phyloP scores from a whole-genome alignment of 1,284 basidiomycete genomes.

The Puccinia coronata region DNA sequence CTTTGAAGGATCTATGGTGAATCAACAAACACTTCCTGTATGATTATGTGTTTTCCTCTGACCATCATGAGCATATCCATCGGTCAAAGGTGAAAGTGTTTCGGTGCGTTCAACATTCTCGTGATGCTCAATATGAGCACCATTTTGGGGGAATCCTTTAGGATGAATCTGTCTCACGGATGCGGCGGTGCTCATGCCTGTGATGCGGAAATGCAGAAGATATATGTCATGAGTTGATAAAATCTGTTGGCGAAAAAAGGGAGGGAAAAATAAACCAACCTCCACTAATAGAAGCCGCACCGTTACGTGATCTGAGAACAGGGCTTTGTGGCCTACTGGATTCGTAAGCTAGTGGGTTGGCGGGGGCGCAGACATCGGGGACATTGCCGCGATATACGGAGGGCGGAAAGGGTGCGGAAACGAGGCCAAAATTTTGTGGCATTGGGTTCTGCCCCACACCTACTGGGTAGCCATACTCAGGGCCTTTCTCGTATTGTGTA shows the following conservation, averaged over 20 bases:
- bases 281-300: conserved; percentile 1
- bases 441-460: conserved; percentile 13
- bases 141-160: conserved; percentile 5
- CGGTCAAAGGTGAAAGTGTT: conserved; percentile 6
- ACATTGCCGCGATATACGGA: conserved; percentile 11
- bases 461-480: neutral
- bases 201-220: neutral
- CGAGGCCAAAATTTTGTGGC: conserved; percentile 15
- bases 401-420: neutral
- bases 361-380: neutral
- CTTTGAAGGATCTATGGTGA: neutral
- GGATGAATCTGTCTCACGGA: neutral
- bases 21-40: neutral
- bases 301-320: neutral
- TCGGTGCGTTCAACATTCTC: neutral
- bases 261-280: neutral
- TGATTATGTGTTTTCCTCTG: neutral
- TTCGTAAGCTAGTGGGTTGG: conserved; percentile 17
- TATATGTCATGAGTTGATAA: neutral
- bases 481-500: neutral
- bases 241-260: neutral
- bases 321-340: conserved; percentile 9
- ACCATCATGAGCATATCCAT: neutral
- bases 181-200: neutral
- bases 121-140: neutral